phyloP scores from a whole-genome alignment of 2,329 filamentous ascomycete species.

The Talaromyces sp. region DNA sequence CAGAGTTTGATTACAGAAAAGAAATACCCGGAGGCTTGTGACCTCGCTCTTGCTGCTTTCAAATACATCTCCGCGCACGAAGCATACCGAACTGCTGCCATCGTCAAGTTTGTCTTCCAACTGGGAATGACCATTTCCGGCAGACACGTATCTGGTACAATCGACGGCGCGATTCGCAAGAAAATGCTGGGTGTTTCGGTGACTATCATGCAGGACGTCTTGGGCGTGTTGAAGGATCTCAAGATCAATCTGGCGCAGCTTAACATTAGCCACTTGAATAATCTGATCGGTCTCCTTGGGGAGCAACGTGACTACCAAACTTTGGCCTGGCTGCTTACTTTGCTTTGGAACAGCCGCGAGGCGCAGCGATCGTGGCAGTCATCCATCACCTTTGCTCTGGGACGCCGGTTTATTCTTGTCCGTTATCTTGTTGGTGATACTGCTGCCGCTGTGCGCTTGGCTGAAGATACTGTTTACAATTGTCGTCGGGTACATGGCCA shows the following conservation, averaged over 20 bases:
- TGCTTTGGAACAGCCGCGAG: slow-evolving; percentile 42
- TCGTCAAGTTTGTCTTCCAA: slow-evolving; percentile 31
- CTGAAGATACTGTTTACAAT: slow-evolving; percentile 52
- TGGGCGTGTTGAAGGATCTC: slow-evolving; percentile 33
- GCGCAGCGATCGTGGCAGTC: slow-evolving; percentile 38
- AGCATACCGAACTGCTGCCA: slow-evolving; percentile 21
- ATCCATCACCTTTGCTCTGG: slow-evolving; percentile 44
- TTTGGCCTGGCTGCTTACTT: slow-evolving; percentile 36
- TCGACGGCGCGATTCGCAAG: slow-evolving; percentile 30
- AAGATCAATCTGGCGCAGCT: slow-evolving; percentile 41
- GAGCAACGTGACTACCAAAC: slow-evolving; percentile 42
- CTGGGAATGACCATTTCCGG: slow-evolving; percentile 30
- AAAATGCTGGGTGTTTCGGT: slow-evolving; percentile 36
- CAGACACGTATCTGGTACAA: slow-evolving; percentile 30
- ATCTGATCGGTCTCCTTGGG: slow-evolving; percentile 38
- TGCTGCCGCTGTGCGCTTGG: slow-evolving; percentile 41
- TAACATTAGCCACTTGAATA: slow-evolving; percentile 36
- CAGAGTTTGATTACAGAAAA: slow-evolving; percentile 21
- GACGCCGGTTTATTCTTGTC: slow-evolving; percentile 45
- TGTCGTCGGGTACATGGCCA: slow-evolving; percentile 48
- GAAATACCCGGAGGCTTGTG: slow-evolving; percentile 25
- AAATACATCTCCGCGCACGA: slow-evolving; percentile 29
- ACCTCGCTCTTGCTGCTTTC: slow-evolving; percentile 29
- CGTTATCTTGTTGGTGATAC: slow-evolving; percentile 45
- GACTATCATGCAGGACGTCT: slow-evolving; percentile 36